Conservation (phyloP, 2,329 filamentous ascomycete species). For the Alternaria brassicae region DNA sequence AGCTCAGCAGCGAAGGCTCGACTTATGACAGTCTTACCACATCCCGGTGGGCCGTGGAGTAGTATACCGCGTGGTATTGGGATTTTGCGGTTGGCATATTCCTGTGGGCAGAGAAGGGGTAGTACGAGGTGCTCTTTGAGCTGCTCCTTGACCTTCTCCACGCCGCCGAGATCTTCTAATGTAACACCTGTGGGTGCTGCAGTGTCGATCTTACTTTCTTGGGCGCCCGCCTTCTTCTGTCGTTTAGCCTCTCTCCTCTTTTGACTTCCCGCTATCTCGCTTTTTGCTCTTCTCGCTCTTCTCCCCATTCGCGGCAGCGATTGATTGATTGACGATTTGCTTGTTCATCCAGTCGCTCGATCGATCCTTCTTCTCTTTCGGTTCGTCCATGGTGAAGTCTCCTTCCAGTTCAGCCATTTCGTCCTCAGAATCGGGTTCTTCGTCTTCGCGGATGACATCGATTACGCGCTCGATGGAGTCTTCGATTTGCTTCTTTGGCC, state of each 20-base stretch:
- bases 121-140: slow-evolving; percentile 75
- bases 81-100: slow-evolving; percentile 70
- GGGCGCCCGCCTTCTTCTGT: slow-evolving; percentile 58
- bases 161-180: slow-evolving; percentile 76
- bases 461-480: slow-evolving; percentile 86
- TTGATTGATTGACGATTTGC: slow-evolving; percentile 65
- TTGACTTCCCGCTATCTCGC: slow-evolving; percentile 59
- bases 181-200: slow-evolving; percentile 71
- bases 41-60: slow-evolving; percentile 83
- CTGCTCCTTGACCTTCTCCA: slow-evolving; percentile 73
- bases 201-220: slow-evolving; percentile 61
- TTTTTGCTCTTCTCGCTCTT: slow-evolving; percentile 47
- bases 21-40: slow-evolving; percentile 85
- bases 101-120: slow-evolving; percentile 72
- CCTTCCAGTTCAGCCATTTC: slow-evolving; percentile 59
- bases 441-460: slow-evolving; percentile 71
- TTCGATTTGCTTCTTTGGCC: slow-evolving; percentile 81
- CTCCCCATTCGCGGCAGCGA: slow-evolving; percentile 38
- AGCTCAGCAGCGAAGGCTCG: slow-evolving; percentile 79
- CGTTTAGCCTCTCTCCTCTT: slow-evolving; percentile 72
- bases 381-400: slow-evolving; percentile 41
- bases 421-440: slow-evolving; percentile 58
- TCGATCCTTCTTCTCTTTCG: slow-evolving; percentile 26
- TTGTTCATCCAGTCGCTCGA: slow-evolving; percentile 69
- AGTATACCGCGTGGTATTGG: slow-evolving; percentile 77